These are phyloP conservation scores for Backusella tarrabulga DNA, from an alignment of 192 early-diverging fungal genomes.

Conservation along the genomic window DNA sequence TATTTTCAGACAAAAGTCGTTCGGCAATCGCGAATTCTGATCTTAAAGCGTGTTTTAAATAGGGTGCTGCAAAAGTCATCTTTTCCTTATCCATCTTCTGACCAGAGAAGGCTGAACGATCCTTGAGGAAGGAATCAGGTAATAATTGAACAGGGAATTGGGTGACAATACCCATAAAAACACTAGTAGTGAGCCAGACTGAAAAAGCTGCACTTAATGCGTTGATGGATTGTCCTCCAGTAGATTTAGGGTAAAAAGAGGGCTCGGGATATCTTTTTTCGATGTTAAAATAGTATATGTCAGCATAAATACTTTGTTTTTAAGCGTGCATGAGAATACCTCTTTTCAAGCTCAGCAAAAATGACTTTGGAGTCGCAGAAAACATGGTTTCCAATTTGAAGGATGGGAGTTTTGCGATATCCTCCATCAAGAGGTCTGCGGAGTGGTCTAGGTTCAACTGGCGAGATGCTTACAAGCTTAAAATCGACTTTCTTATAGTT, in stretches of 20 bases:
- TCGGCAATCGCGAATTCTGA: conserved; percentile 17
- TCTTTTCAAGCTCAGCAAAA: conserved; percentile 23
- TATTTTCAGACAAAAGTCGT: background rate
- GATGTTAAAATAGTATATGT: background rate
- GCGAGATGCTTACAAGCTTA: conserved; percentile 20
- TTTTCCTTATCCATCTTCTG: background rate
- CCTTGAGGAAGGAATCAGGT: conserved; percentile 10
- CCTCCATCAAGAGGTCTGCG: conserved; percentile 31
- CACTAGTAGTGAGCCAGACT: background rate
- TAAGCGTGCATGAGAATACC: background rate
- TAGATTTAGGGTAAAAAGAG: conserved; percentile 15
- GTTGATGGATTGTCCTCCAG: background rate
- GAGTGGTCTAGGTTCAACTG: conserved; percentile 16
- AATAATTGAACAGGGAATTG: conserved; percentile 11
- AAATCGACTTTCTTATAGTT: conserved; percentile 31
- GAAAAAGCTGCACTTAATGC: conserved; percentile 4
- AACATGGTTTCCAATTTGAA: conserved; percentile 30
- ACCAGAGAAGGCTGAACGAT: conserved; percentile 12
- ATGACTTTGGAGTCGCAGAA: conserved; percentile 30
- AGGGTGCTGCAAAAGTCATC: background rate
- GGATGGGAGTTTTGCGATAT: conserved; percentile 34
- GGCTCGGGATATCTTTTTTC: conserved; percentile 17
- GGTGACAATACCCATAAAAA: conserved; percentile 12
- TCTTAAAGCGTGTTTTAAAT: background rate
- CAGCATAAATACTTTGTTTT: background rate